Conservation (phyloP, 805 yeast species). For the Citeromyces matritensis region DNA sequence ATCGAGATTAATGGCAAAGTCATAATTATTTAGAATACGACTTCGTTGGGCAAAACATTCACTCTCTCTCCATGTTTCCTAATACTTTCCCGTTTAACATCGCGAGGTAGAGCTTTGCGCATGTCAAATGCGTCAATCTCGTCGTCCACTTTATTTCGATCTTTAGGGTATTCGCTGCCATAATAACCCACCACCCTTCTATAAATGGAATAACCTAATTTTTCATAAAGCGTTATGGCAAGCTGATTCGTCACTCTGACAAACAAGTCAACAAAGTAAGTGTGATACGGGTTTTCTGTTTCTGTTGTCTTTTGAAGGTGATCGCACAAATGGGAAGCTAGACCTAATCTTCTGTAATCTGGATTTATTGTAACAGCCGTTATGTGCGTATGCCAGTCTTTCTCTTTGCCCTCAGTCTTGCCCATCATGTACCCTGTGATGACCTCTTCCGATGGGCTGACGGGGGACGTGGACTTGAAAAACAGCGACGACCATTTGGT, state of each 20-base stretch:
- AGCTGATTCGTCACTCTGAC: constrained; percentile 75
- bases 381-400: constrained; percentile 92
- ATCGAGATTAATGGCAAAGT: not conserved
- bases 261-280: constrained; percentile 80
- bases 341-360: constrained; percentile 68
- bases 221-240: constrained; percentile 74
- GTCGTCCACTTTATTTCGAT: constrained; percentile 36
- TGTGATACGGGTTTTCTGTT: constrained; percentile 55
- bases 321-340: constrained; percentile 69
- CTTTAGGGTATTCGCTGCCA: constrained; percentile 30
- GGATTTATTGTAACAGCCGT: constrained; percentile 89
- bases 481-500: constrained; percentile 80
- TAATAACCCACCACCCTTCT: constrained; percentile 86
- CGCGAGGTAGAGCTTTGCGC: constrained; percentile 53
- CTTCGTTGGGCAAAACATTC: constrained; percentile 53
- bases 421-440: constrained; percentile 81
- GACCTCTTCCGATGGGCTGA: constrained; percentile 6
- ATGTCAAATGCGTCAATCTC: constrained; percentile 79
- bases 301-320: constrained; percentile 64
- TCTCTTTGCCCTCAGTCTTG: constrained; percentile 78
- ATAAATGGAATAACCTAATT: constrained; percentile 72
- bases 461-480: constrained; percentile 42
- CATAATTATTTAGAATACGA: constrained; percentile 26
- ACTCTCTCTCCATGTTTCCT: constrained; percentile 45
- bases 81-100: constrained; percentile 32